phyloP scores from a whole-genome alignment of 345 rosid genomes.

The Rhizophora mangle region DNA sequence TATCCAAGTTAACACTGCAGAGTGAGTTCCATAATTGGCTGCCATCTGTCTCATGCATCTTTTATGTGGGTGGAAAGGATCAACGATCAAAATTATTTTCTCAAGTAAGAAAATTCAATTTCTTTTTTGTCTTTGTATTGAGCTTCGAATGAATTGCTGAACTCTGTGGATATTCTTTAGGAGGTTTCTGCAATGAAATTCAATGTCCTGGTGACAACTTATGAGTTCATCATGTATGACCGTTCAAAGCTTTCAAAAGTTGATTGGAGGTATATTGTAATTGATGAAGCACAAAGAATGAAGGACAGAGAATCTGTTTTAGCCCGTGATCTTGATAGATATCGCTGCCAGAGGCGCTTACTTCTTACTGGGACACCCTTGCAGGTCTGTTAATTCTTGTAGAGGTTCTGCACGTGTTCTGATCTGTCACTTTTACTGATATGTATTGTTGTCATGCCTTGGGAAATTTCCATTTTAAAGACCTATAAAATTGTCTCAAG shows the following conservation, averaged over 20 bases:
- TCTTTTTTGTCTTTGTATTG: background rate
- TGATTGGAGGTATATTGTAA: constrained; percentile 97
- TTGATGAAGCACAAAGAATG: constrained; percentile 99
- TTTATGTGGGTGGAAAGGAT: constrained; percentile 91
- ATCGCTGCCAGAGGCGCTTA: constrained; percentile 97
- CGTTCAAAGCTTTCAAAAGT: constrained; percentile 95
- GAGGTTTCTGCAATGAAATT: constrained; percentile 96
- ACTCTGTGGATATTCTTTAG: constrained; percentile 35
- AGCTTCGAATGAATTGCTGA: constrained; percentile 21
- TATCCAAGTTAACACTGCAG: constrained; percentile 43
- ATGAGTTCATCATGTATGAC: constrained; percentile 98
- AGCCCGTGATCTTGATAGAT: constrained; percentile 99
- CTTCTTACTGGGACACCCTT: constrained; percentile 99
- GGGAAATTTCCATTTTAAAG: background rate
- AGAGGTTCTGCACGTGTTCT: background rate
- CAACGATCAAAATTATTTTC: constrained; percentile 91
- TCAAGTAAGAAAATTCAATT: constrained; percentile 52
- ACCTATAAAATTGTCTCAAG: background rate
- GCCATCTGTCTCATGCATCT: constrained; percentile 95
- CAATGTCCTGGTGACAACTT: constrained; percentile 96
- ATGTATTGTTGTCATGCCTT: background rate
- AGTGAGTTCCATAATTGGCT: constrained; percentile 97
- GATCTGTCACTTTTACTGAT: background rate
- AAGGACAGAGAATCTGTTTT: constrained; percentile 99
- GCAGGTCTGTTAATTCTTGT: constrained; percentile 58